Evolutionary conservation across 2,329 filamentous ascomycete species (phyloP), one percentile per base, ranked within the genome.

Genomic region (Pezicula carpinea): DNA sequence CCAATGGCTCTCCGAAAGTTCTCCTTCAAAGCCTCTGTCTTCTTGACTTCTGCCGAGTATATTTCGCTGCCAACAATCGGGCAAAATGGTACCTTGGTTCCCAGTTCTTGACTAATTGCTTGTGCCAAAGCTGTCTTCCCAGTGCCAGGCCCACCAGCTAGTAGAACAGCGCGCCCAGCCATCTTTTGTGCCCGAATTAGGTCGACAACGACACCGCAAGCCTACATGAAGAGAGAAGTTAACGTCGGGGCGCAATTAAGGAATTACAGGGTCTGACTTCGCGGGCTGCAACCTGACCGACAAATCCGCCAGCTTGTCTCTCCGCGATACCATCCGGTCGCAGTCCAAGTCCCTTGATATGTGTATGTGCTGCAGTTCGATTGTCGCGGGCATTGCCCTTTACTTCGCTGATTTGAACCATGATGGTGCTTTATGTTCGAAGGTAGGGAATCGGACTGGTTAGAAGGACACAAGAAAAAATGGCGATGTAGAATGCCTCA

Each of bases 21-120:
- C 77, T 99, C 93, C 93, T 97, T 97, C 65, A 99, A 74, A 57
- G 95, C 87, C 70, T 99, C 93, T 42, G 93, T 99, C 82, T 99
- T 99, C 82, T 99, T 99, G 54, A 99, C 91, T 70, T 99, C 93
- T 39, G 92, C 86, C 58, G 89, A 96, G 73, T 96, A 99, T 61
- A 99, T 87, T 70, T 99, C 93, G 74, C 91, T 96, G 59, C 91
- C 93, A 44, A 96, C 93, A 64, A 99, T 97, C 33, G 92, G 91
- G 69, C 93, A 96, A 67, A 99, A 99, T 6, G 93, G 93, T 48
- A 99, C 95, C 74, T 96, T 97, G 42, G 91, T 96, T 58, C 93
- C 93, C 56, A 99, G 77, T 69, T 99, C 93, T 71, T 97, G 93
- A 68, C 89, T 95, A 59, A 99, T 89, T 41, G 93, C 93, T 51